Percentiles rank a stretch among this genome's conserved stretches.
Conservation (phyloP, 1,284 basidiomycete genomes). For the Boletellus deceptivus region DNA sequence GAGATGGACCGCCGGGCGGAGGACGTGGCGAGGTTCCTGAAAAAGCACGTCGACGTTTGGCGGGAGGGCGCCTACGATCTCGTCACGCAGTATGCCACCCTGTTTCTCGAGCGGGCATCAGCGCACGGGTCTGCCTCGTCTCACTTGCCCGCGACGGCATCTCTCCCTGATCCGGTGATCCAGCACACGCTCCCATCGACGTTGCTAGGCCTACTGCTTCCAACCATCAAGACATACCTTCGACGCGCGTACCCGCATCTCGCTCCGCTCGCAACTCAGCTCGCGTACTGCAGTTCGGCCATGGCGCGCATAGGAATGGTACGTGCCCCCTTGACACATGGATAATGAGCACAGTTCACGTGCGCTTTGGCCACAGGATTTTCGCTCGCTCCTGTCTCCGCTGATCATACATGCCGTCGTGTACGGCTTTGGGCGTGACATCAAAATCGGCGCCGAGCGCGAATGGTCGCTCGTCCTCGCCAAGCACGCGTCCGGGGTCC, state of each 20-base stretch:
- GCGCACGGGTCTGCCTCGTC: constrained; percentile 22
- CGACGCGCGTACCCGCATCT: constrained; percentile 52
- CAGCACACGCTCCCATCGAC: constrained; percentile 34
- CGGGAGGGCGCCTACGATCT: constrained; percentile 91
- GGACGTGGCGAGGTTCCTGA: constrained; percentile 75
- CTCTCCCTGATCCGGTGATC: constrained; percentile 24
- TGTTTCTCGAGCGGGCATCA: constrained; percentile 73
- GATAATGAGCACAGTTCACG: too few relatives aligned
- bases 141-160: constrained; percentile 16
- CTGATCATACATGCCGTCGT: constrained; percentile 33
- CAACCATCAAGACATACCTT: constrained; percentile 58
- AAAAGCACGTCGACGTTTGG: constrained; percentile 89
- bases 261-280: constrained; percentile 83
- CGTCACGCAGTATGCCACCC: constrained; percentile 83
- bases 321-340: constrained; percentile 5
- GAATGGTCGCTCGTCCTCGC: constrained; percentile 28
- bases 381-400: constrained; percentile 30
- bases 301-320: constrained; percentile 85
- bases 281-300: constrained; percentile 90
- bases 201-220: constrained; percentile 59
- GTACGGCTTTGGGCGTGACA: constrained; percentile 30
- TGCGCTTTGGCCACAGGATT: constrained; percentile 20
- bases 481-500: constrained; percentile 14
- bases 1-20: constrained; percentile 53
- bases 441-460: constrained; percentile 25